Percentiles rank a stretch among this genome's conserved stretches.
Evolutionary conservation across 345 rosid species (phyloP).

Genomic region (Carallia brachiata): DNA sequence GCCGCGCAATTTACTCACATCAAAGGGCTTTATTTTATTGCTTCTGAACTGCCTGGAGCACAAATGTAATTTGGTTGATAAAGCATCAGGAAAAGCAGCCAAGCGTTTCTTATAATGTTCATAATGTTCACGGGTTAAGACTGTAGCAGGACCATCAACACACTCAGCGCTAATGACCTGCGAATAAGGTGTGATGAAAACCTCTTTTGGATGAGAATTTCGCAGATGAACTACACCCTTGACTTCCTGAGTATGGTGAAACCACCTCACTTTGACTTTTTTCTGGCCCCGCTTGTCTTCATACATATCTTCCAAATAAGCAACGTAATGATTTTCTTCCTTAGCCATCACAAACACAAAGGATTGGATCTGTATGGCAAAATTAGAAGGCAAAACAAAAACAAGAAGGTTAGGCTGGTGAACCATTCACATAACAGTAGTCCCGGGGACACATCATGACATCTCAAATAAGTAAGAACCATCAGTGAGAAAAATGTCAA

Average conservation of each 20-base stretch:
- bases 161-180: constrained; percentile 98
- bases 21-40: constrained; percentile 77
- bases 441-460: not conserved
- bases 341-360: constrained; percentile 94
- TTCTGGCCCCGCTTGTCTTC: constrained; percentile 93
- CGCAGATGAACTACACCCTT: constrained; percentile 67
- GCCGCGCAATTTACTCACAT: constrained; percentile 80
- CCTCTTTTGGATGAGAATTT: constrained; percentile 85
- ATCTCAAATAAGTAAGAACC: not conserved
- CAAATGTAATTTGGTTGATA: constrained; percentile 58
- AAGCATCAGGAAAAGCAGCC: constrained; percentile 57
- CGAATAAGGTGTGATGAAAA: constrained; percentile 83
- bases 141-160: constrained; percentile 85
- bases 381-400: constrained; percentile 7
- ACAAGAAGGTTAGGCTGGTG: constrained; percentile 18
- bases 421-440: not conserved
- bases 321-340: constrained; percentile 74
- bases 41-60: constrained; percentile 84
- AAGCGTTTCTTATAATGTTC: constrained; percentile 70
- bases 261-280: constrained; percentile 96
- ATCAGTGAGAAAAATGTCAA: not conserved
- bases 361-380: constrained; percentile 62
- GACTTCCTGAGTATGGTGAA: constrained; percentile 86
- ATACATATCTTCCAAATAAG: constrained; percentile 96
- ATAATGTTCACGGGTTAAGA: constrained; percentile 76